Conservation (phyloP, 2,329 filamentous ascomycete genomes). For the Penicillium capsulatum region DNA sequence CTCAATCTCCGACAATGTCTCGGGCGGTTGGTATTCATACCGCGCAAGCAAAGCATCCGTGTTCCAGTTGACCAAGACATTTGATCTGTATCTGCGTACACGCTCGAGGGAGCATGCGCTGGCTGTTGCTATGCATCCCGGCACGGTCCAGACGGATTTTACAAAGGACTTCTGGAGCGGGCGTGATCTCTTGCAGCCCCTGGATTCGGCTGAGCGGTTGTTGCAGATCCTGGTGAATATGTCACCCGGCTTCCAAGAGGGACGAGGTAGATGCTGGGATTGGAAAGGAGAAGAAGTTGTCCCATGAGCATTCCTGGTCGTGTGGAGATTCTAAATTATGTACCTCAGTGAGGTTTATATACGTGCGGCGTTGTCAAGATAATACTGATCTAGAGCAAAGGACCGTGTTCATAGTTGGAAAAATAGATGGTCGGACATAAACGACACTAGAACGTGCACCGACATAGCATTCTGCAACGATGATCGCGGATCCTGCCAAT, state of each 20-base stretch:
- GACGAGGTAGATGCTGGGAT: slow-evolving; percentile 64
- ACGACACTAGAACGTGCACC: too few species aligned
- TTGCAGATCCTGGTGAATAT: slow-evolving; percentile 54
- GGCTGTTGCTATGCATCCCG: slow-evolving; percentile 69
- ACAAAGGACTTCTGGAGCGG: slow-evolving; percentile 68
- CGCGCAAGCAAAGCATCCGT: slow-evolving; percentile 71
- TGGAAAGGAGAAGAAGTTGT: slow-evolving; percentile 63
- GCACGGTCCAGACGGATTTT: slow-evolving; percentile 72
- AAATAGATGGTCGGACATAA: too few species aligned
- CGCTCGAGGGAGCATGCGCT: slow-evolving; percentile 60
- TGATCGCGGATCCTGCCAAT: too few species aligned
- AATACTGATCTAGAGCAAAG: too few species aligned
- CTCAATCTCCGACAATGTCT: slow-evolving; percentile 64
- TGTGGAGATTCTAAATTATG: too few species aligned
- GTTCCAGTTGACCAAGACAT: slow-evolving; percentile 65
- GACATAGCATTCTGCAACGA: too few species aligned
- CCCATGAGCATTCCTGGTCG: slow-evolving; percentile 42
- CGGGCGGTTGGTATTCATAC: slow-evolving; percentile 80
- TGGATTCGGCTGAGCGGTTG: slow-evolving; percentile 63
- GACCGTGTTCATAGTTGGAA: too few species aligned
- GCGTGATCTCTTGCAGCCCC: slow-evolving; percentile 64
- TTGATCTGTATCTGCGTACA: slow-evolving; percentile 62
- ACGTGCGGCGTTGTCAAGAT: too few species aligned
- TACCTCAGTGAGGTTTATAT: too few species aligned
- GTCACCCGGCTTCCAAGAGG: slow-evolving; percentile 34